phyloP scores from a whole-genome alignment of 768 basidiomycete species.

The Mycena latifolia region DNA sequence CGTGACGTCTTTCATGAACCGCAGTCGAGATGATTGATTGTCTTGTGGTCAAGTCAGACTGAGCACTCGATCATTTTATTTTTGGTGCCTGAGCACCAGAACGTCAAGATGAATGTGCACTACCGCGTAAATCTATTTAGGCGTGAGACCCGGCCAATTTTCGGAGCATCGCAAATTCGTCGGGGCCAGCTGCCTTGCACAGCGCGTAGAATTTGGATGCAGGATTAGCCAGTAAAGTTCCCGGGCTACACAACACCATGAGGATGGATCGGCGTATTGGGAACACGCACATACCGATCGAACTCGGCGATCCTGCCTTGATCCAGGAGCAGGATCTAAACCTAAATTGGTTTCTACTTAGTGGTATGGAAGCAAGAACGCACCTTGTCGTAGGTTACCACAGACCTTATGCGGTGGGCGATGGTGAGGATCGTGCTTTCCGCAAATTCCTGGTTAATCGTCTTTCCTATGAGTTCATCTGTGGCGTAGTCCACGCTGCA shows the following conservation, averaged over 20 bases:
- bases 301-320: conserved; percentile 85
- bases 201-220: conserved; percentile 73
- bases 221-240: conserved; percentile 63
- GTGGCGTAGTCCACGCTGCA: conserved; percentile 53
- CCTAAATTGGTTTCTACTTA: not conserved
- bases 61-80: too few relatives aligned
- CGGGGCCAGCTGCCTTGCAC: conserved; percentile 81
- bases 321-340: conserved; percentile 82
- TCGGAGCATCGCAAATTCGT: conserved; percentile 76
- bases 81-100: too few relatives aligned
- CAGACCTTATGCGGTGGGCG: conserved; percentile 81
- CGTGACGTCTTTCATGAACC: too few relatives aligned
- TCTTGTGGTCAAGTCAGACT: too few relatives aligned
- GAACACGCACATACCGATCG: conserved; percentile 56
- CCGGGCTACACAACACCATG: conserved; percentile 53
- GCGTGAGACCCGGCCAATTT: conserved; percentile 40
- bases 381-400: conserved; percentile 86
- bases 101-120: too few relatives aligned
- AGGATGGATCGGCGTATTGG: conserved; percentile 1
- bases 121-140: too few relatives aligned
- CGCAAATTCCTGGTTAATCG: conserved; percentile 84
- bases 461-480: conserved; percentile 87
- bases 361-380: not conserved
- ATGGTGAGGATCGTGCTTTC: conserved; percentile 87
- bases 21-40: too few relatives aligned